Conservation (phyloP, 176 grass and related monocot genomes). For the Secale cereale region DNA sequence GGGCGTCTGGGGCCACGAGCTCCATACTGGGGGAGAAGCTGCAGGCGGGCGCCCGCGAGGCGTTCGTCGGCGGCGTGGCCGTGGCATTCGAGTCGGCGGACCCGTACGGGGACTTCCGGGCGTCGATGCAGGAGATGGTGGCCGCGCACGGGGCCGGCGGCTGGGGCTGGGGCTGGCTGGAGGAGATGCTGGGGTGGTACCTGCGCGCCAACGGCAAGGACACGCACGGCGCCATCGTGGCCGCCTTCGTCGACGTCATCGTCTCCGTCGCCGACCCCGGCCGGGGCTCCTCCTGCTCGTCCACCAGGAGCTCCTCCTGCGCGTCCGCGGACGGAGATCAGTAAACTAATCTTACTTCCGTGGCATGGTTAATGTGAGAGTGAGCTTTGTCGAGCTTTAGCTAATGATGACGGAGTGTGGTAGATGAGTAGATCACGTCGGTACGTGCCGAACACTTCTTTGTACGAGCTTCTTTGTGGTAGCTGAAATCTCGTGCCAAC, state of each 20-base stretch:
- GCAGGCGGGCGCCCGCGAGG: background rate
- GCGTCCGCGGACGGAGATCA: conserved; percentile 6
- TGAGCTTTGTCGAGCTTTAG: background rate
- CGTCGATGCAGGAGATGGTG: conserved; percentile 85
- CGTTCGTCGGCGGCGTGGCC: conserved; percentile 48
- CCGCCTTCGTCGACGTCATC: conserved; percentile 76
- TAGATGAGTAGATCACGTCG: background rate
- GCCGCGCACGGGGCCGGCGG: conserved; percentile 42
- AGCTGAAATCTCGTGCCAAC: too few species aligned
- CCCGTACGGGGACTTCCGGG: conserved; percentile 74
- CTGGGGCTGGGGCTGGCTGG: conserved; percentile 55
- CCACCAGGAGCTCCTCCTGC: conserved; percentile 22
- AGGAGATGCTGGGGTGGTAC: conserved; percentile 83
- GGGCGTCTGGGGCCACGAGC: conserved; percentile 35
- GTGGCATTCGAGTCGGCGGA: conserved; percentile 69
- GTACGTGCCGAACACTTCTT: background rate
- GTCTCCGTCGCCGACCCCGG: conserved; percentile 43
- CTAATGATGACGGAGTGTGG: background rate
- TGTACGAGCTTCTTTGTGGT: too few species aligned
- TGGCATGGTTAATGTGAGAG: background rate
- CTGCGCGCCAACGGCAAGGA: conserved; percentile 50
- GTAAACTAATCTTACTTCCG: background rate
- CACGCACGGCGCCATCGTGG: conserved; percentile 58
- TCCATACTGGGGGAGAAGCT: conserved; percentile 53
- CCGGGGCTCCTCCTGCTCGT: conserved; percentile 12